A percentile compares a stretch with the other conserved stretches of the same genome.
These are phyloP conservation scores for Cryomyces minteri DNA, from an alignment of 495 filamentous ascomycete species.

Conservation along the genomic window DNA sequence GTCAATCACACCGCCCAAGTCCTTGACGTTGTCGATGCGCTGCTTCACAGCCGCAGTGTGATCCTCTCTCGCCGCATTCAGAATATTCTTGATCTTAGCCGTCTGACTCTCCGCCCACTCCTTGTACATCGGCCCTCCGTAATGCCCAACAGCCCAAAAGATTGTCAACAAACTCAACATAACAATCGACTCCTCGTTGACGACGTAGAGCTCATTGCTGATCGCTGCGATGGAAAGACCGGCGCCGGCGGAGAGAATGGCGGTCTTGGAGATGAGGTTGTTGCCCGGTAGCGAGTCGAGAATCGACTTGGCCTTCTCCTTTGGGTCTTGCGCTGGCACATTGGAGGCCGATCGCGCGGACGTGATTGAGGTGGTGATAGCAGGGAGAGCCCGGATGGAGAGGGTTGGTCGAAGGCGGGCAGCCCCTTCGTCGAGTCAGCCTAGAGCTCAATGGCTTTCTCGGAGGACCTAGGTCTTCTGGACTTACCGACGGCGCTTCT, in stretches of 20 bases:
- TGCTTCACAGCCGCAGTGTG: slow-evolving; percentile 88
- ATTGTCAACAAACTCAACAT: slow-evolving; percentile 76
- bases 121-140: slow-evolving; percentile 76
- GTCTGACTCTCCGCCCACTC: slow-evolving; percentile 80
- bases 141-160: slow-evolving; percentile 77
- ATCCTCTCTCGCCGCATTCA: slow-evolving; percentile 83
- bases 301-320: slow-evolving; percentile 89
- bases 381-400: slow-evolving; percentile 52
- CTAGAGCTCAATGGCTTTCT: slow-evolving; percentile 5
- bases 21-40: slow-evolving; percentile 81
- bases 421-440: slow-evolving; percentile 43
- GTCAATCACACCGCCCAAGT: slow-evolving; percentile 84
- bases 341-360: slow-evolving; percentile 51
- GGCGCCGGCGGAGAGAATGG: slow-evolving; percentile 82
- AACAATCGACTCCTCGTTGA: slow-evolving; percentile 95
- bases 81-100: slow-evolving; percentile 75
- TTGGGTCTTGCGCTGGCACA: slow-evolving; percentile 66
- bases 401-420: slow-evolving; percentile 59
- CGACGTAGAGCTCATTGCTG: slow-evolving; percentile 97
- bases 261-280: slow-evolving; percentile 56
- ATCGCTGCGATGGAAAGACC: slow-evolving; percentile 83
- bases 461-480: slow-evolving; percentile 2
- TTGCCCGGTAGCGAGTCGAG: slow-evolving; percentile 52
- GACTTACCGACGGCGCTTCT: slow-evolving; percentile 77
- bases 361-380: slow-evolving; percentile 45